Conservation (phyloP, 2,329 filamentous ascomycete genomes). For the Colletotrichum graminicola region DNA sequence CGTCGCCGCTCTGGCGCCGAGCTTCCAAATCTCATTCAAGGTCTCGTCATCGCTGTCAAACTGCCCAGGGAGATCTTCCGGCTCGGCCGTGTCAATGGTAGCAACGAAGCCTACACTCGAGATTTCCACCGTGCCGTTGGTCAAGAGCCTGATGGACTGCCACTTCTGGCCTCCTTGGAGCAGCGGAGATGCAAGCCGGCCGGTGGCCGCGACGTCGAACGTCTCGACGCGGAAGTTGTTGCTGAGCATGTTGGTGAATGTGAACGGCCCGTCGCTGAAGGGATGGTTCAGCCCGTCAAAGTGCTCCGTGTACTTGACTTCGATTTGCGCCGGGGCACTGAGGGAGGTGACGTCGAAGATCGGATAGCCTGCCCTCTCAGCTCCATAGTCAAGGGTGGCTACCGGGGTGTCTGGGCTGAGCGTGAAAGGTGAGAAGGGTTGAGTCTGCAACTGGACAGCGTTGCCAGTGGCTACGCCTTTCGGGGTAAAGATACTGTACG, state of each 20-base stretch:
- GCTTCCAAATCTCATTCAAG: slow-evolving; percentile 53
- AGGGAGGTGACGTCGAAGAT: slow-evolving; percentile 48
- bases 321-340: slow-evolving; percentile 48
- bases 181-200: slow-evolving; percentile 50
- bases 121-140: slow-evolving; percentile 50
- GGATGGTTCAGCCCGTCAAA: slow-evolving; percentile 47
- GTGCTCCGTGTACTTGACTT: slow-evolving; percentile 53
- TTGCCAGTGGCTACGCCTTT: slow-evolving; percentile 9
- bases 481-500: slow-evolving; percentile 2
- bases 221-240: slow-evolving; percentile 55
- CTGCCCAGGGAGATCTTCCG: slow-evolving; percentile 47
- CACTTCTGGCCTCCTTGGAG: slow-evolving; percentile 57
- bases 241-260: slow-evolving; percentile 45
- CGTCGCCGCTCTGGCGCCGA: slow-evolving; percentile 52
- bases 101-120: slow-evolving; percentile 49
- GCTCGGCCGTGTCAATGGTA: slow-evolving; percentile 45
- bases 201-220: slow-evolving; percentile 50
- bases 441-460: slow-evolving; percentile 1
- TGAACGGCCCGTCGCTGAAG: slow-evolving; percentile 50
- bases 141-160: slow-evolving; percentile 54
- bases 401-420: slow-evolving; percentile 25
- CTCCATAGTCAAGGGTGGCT: slow-evolving; percentile 50
- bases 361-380: slow-evolving; percentile 51
- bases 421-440: slow-evolving; percentile 16
- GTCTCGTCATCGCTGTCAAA: slow-evolving; percentile 48